These are phyloP conservation scores for Lantana camara DNA, from an alignment of 257 asterid genomes.

Conservation along the genomic window DNA sequence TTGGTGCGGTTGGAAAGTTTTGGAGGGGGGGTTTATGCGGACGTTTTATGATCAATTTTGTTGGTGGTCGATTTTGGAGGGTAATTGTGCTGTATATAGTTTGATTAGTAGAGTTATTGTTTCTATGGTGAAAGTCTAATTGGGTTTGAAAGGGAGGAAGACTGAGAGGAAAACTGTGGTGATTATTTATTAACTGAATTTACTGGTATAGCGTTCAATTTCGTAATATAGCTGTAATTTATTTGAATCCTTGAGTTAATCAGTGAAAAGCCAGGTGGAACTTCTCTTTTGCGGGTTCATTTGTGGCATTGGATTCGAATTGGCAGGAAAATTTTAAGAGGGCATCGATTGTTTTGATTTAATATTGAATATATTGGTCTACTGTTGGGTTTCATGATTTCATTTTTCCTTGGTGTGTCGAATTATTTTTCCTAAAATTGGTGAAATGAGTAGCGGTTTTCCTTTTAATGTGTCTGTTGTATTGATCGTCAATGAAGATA, in stretches of 20 bases:
- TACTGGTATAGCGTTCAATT: background rate
- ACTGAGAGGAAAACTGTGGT: background rate
- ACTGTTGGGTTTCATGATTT: background rate
- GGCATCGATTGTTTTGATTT: conserved; percentile 47
- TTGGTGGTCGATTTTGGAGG: background rate
- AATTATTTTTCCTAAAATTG: too few species aligned
- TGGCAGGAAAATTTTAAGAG: conserved; percentile 43
- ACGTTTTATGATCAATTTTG: background rate
- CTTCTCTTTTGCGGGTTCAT: background rate
- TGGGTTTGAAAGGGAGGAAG: background rate
- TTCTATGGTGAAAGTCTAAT: background rate
- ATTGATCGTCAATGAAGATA: too few species aligned
- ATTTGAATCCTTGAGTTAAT: background rate
- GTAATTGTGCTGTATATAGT: background rate
- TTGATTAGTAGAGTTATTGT: background rate
- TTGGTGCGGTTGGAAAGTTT: background rate
- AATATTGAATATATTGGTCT: conserved; percentile 29
- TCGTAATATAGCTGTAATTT: background rate
- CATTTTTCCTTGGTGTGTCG: background rate
- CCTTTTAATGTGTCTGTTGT: too few species aligned
- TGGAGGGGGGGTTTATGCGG: background rate
- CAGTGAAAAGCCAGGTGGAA: background rate
- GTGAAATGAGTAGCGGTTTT: too few species aligned
- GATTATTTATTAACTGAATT: background rate
- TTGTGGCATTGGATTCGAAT: conserved; percentile 8